phyloP scores from a whole-genome alignment of 495 filamentous ascomycete genomes.

The Penicillium cinerascens region DNA sequence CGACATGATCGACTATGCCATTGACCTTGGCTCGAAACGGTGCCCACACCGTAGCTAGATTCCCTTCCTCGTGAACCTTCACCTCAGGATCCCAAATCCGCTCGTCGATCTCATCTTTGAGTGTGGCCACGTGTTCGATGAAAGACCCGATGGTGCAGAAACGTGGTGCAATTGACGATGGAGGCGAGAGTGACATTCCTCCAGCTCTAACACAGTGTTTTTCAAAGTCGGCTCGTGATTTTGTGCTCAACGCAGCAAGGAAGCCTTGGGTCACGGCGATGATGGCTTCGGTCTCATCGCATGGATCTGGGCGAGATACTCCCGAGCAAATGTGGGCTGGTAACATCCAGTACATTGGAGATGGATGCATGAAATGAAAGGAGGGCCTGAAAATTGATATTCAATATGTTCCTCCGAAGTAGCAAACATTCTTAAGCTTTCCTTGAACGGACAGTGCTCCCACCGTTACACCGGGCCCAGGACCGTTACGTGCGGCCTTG shows the following conservation, averaged over 20 bases:
- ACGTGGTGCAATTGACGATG: constrained; percentile 27
- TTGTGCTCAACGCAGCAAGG: constrained; percentile 29
- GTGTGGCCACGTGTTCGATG: constrained; percentile 31
- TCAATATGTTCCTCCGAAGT: background rate
- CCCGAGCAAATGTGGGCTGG: constrained; percentile 1
- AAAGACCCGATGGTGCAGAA: constrained; percentile 42
- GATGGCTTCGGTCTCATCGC: constrained; percentile 31
- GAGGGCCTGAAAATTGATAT: too few species aligned
- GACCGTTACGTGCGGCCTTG: constrained; percentile 5
- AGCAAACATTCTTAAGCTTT: constrained; percentile 3
- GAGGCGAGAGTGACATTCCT: constrained; percentile 38
- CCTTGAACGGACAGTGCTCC: background rate
- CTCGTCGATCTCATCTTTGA: constrained; percentile 36
- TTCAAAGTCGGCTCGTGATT: constrained; percentile 34
- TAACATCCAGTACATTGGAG: constrained; percentile 24
- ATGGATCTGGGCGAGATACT: background rate
- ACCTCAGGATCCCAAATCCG: constrained; percentile 39
- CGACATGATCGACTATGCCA: constrained; percentile 38
- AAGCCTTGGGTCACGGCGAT: constrained; percentile 33
- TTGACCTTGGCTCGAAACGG: constrained; percentile 39
- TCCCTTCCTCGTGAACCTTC: constrained; percentile 30
- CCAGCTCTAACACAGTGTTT: constrained; percentile 38
- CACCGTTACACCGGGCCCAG: constrained; percentile 19
- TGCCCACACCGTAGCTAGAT: constrained; percentile 40
- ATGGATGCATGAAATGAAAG: background rate